Base-by-base conservation (phyloP, 148 eudicot genomes). In the Rhododendron henanense region DNA sequence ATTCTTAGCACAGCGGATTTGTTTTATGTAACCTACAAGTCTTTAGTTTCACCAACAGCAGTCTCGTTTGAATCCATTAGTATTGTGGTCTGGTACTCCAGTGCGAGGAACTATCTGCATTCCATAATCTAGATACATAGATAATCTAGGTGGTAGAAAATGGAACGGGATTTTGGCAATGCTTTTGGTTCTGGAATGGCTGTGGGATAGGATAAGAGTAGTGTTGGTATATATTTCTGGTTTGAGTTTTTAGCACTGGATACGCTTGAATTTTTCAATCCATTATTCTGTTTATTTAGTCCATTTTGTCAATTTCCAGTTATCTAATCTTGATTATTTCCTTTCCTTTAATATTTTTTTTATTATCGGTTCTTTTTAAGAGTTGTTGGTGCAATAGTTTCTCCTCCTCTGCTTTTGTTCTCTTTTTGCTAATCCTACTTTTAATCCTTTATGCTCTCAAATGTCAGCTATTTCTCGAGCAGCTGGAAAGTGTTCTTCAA, bases 401-500 rank as follows among this genome's bases (percentile, higher is more conserved):
- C 25, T 84, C 5, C 31, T 23, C 61, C 31, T 51, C 50, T 41
- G 81, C 35, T 37, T 86, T 74, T 67, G n/a, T 23, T 87, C 39
- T 39, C 47, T 39, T 86, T 75, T 51, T 85, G 15, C 50, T 47
- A 86, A 76, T 79, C 18, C 23, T 79, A 47, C 82, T n/a, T n/a
- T n/a, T n/a, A n/a, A n/a, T n/a, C n/a, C n/a, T n/a, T n/a, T n/a
- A 82, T 79, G 57, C 84, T 47, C 81, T 82, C 84, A 79, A 82
- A 78, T 63, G 86, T 85, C 96, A 97, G 99, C 84, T 97, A 86
- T 95, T 97, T 86, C 89, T 95, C 33, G 99, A 97, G 93, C 95
- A 97, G 93, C 93, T 97, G 87, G 96, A 95, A 86, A 93, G 92
- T 88, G 98, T 95, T 84, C 82, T 95, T 88, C 94, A 93, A 88